Percentiles rank a stretch among this genome's conserved stretches.
Conservation (phyloP, 2,329 filamentous ascomycete species). For the Raffaelea albimanens region DNA sequence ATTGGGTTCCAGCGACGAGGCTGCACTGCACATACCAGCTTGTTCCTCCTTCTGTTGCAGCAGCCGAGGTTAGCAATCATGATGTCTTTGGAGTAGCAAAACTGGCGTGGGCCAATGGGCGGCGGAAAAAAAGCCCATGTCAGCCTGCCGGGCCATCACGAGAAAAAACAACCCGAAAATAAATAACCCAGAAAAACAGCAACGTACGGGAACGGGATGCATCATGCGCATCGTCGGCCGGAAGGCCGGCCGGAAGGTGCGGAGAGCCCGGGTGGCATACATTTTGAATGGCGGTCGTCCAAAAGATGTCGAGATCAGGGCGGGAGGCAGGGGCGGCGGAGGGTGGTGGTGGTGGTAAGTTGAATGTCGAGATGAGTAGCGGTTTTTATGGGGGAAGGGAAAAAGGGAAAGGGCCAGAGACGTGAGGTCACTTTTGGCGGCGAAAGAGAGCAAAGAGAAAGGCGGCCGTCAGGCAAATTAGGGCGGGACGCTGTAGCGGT, state of each 20-base stretch:
- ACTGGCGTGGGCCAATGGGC: background rate
- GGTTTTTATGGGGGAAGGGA: background rate
- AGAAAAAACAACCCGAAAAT: background rate
- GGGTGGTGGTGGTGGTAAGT: background rate
- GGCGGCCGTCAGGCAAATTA: constrained; percentile 2
- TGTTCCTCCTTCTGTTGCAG: constrained; percentile 54
- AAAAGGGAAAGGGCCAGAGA: constrained; percentile 5
- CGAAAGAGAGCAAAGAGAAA: background rate
- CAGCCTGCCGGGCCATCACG: constrained; percentile 2
- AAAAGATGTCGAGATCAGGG: background rate
- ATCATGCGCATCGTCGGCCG: constrained; percentile 57
- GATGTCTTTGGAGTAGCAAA: too few species aligned
- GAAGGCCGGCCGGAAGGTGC: constrained; percentile 57
- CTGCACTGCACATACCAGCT: constrained; percentile 54
- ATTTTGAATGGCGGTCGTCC: constrained; percentile 30
- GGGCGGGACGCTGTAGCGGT: constrained; percentile 8
- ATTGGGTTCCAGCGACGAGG: too few species aligned
- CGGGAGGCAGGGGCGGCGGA: background rate
- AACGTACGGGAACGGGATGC: constrained; percentile 63
- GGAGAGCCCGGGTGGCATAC: constrained; percentile 56
- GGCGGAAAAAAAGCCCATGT: constrained; percentile 10
- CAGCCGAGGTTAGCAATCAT: constrained; percentile 12
- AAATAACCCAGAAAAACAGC: too few species aligned
- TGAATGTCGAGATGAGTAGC: background rate
- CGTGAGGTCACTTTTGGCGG: constrained; percentile 11